phyloP scores from a whole-genome alignment of 441 rosid species.

The Monsonia emarginata region DNA sequence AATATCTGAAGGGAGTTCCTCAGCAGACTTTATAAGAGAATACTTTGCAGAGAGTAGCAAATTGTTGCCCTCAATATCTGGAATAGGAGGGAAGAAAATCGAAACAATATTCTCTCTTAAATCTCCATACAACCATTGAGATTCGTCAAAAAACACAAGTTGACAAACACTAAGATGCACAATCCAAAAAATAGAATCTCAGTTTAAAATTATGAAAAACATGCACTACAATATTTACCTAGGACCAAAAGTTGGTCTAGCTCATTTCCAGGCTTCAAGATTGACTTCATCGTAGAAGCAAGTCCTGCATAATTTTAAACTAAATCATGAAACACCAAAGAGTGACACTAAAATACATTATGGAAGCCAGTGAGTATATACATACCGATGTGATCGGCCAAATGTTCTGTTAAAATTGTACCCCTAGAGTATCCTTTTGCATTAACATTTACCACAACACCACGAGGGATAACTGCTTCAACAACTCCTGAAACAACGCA shows the following conservation, averaged over 20 bases:
- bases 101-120: slow-evolving; percentile 3
- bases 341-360: slow-evolving; percentile 7
- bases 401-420: slow-evolving; percentile 62
- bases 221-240: slow-evolving; percentile 40
- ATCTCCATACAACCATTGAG: neutral
- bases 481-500: slow-evolving; percentile 68
- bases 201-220: neutral
- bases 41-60: slow-evolving; percentile 76
- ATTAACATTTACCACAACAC: slow-evolving; percentile 48
- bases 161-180: neutral
- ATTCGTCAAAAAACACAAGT: neutral
- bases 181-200: neutral
- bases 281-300: slow-evolving; percentile 54
- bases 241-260: slow-evolving; percentile 76
- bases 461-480: slow-evolving; percentile 54
- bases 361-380: slow-evolving; percentile 15
- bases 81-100: slow-evolving; percentile 10
- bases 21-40: slow-evolving; percentile 55
- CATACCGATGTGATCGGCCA: slow-evolving; percentile 88
- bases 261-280: slow-evolving; percentile 70
- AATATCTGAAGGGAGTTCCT: slow-evolving; percentile 66
- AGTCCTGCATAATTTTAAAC: slow-evolving; percentile 44
- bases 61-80: slow-evolving; percentile 71
- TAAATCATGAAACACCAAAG: slow-evolving; percentile 18
- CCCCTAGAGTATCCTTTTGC: slow-evolving; percentile 60